These are phyloP conservation scores for Coemansia sp. DNA, from an alignment of 192 early-diverging fungal genomes.

Conservation along the genomic window DNA sequence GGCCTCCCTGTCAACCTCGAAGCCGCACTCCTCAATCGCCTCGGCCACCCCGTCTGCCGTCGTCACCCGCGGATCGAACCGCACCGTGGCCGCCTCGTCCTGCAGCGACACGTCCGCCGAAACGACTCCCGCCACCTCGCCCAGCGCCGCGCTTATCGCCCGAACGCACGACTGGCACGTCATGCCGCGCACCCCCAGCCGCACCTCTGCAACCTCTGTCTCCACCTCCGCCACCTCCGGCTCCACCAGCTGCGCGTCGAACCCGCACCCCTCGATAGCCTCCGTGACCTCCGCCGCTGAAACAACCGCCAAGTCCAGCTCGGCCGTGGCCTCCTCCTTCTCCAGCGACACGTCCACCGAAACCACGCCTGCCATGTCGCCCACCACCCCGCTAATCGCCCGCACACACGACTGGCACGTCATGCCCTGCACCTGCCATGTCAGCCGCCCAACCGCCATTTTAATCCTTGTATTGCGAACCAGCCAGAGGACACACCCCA, in stretches of 20 bases:
- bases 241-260: constrained; percentile 34
- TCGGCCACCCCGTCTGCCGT: constrained; percentile 6
- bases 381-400: constrained; percentile 59
- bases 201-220: neutral
- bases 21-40: constrained; percentile 69
- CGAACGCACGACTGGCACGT: constrained; percentile 79
- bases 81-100: constrained; percentile 52
- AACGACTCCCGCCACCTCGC: constrained; percentile 47
- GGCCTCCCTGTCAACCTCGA: constrained; percentile 38
- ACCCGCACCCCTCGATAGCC: constrained; percentile 64
- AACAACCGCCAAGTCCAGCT: neutral
- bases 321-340: constrained; percentile 53
- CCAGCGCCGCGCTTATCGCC: constrained; percentile 57
- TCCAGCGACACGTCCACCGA: constrained; percentile 57
- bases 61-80: constrained; percentile 41
- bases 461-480: neutral
- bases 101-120: constrained; percentile 54
- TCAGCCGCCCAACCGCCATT: constrained; percentile 11
- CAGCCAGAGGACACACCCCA: no score
- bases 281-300: constrained; percentile 18
- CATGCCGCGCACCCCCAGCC: constrained; percentile 54
- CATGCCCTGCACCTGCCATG: constrained; percentile 61
- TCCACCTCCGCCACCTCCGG: neutral
- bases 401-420: constrained; percentile 84
- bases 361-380: constrained; percentile 52